These are phyloP conservation scores for Hymenoscyphus occultus DNA, from an alignment of 2,329 filamentous ascomycete species.

Conservation along the genomic window DNA sequence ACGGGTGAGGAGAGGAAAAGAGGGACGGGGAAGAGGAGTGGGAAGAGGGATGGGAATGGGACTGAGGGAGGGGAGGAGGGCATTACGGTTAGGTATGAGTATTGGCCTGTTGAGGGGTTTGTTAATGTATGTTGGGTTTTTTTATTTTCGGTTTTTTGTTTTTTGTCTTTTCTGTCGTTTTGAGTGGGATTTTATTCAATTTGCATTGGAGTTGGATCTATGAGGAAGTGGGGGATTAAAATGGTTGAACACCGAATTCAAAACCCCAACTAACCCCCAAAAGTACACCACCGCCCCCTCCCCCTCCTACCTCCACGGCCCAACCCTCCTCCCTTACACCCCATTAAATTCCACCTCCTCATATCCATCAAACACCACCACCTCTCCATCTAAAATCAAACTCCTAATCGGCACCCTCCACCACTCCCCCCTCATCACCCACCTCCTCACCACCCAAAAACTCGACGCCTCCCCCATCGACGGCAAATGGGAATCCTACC, in stretches of 20 bases:
- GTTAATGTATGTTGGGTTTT: conserved; percentile 27
- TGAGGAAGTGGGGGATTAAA: no score
- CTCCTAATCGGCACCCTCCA: conserved; percentile 69
- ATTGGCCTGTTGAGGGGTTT: conserved; percentile 27
- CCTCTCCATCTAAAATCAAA: conserved; percentile 39
- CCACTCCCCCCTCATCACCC: conserved; percentile 59
- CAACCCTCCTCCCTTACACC: conserved; percentile 35
- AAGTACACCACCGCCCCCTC: conserved; percentile 44
- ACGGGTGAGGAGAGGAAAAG: neutral
- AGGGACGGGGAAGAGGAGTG: neutral
- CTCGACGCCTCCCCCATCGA: conserved; percentile 56
- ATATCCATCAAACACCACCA: no score
- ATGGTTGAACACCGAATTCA: no score
- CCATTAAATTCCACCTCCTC: neutral
- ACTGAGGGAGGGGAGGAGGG: neutral
- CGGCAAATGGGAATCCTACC: conserved; percentile 69
- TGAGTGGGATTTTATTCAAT: neutral
- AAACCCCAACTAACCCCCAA: no score
- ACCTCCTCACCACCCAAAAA: conserved; percentile 51
- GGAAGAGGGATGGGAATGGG: conserved; percentile 1
- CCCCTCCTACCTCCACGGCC: conserved; percentile 44
- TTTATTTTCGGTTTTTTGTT: neutral
- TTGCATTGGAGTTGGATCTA: no score
- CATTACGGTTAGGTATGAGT: conserved; percentile 32
- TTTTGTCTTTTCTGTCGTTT: neutral